phyloP scores from a whole-genome alignment of 352 stramenopile genomes.

The Nothophytophthora sp. region DNA sequence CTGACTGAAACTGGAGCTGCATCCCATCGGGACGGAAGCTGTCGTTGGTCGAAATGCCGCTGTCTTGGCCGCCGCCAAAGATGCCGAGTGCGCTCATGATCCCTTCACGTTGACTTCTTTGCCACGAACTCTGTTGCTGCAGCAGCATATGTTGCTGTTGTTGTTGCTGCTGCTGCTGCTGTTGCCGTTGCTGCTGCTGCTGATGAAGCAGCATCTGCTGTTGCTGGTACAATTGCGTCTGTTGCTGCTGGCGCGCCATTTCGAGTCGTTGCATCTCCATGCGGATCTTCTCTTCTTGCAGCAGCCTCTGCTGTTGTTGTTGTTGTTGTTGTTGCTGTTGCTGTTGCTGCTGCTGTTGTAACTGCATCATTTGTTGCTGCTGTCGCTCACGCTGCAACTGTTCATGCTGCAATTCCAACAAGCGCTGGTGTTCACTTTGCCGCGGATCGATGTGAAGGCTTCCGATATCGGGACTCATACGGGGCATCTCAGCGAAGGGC shows the following conservation, averaged over 20 bases:
- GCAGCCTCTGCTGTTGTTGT: constrained; percentile 73
- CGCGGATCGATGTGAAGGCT: constrained; percentile 20
- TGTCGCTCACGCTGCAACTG: too few relatives aligned
- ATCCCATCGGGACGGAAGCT: constrained; percentile 36
- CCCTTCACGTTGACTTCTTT: constrained; percentile 67
- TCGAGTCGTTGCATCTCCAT: constrained; percentile 84
- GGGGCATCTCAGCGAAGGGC: constrained; percentile 51
- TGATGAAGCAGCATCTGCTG: constrained; percentile 67
- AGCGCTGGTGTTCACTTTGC: constrained; percentile 58
- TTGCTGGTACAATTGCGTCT: constrained; percentile 56
- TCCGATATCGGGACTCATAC: constrained; percentile 14
- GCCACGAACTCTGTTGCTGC: constrained; percentile 81
- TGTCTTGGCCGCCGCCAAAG: constrained; percentile 47
- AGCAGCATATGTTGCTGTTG: constrained; percentile 70
- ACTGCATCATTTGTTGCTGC: too few relatives aligned
- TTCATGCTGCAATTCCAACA: too few relatives aligned
- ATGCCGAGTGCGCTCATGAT: constrained; percentile 80
- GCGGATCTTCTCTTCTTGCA: constrained; percentile 80
- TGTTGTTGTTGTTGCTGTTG: constrained; percentile 60
- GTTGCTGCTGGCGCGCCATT: constrained; percentile 69
- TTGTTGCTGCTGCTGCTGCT: constrained; percentile 58
- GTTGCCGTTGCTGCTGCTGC: constrained; percentile 67
- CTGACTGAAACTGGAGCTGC: constrained; percentile 51
- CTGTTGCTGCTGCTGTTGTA: constrained; percentile 51
- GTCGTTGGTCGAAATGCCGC: constrained; percentile 22